These are phyloP conservation scores for Xylariaceae sp. DNA, from an alignment of 2,329 filamentous ascomycete species.

Conservation along the genomic window DNA sequence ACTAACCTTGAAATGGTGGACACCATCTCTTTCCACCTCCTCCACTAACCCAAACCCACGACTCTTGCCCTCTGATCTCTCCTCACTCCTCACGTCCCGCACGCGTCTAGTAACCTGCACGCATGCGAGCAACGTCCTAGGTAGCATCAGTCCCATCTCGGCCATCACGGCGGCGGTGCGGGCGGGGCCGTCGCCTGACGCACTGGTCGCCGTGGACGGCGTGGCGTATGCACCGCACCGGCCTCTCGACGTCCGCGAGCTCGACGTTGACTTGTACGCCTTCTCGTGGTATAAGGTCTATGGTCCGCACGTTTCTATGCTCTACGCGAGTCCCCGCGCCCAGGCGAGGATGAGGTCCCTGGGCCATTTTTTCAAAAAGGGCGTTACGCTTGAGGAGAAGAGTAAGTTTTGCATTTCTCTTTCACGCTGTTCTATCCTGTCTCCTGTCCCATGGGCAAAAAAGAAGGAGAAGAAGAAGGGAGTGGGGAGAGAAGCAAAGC, in stretches of 20 bases:
- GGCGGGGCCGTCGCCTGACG: conserved; percentile 50
- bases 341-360: conserved; percentile 61
- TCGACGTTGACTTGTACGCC: conserved; percentile 78
- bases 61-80: conserved; percentile 63
- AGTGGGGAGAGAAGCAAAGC: no score
- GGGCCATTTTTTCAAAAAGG: conserved; percentile 66
- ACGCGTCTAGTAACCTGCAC: conserved; percentile 77
- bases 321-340: conserved; percentile 68
- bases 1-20: conserved; percentile 75
- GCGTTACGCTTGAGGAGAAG: conserved; percentile 67
- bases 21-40: conserved; percentile 47
- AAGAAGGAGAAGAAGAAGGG: no score
- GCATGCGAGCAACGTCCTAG: conserved; percentile 61
- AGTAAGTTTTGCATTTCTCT: conserved; percentile 2
- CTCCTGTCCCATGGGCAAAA: no score
- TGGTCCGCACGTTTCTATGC: conserved; percentile 74
- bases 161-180: conserved; percentile 35
- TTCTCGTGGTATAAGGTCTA: conserved; percentile 87
- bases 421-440: background rate
- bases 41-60: conserved; percentile 56
- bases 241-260: conserved; percentile 68
- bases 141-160: conserved; percentile 35
- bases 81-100: conserved; percentile 63
- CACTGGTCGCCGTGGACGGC: conserved; percentile 75
- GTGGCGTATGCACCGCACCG: conserved; percentile 80